Percentiles rank a stretch among this genome's conserved stretches.
These are phyloP conservation scores for Trichoderma reesei DNA, from an alignment of 495 filamentous ascomycete genomes.

Conservation along the genomic window DNA sequence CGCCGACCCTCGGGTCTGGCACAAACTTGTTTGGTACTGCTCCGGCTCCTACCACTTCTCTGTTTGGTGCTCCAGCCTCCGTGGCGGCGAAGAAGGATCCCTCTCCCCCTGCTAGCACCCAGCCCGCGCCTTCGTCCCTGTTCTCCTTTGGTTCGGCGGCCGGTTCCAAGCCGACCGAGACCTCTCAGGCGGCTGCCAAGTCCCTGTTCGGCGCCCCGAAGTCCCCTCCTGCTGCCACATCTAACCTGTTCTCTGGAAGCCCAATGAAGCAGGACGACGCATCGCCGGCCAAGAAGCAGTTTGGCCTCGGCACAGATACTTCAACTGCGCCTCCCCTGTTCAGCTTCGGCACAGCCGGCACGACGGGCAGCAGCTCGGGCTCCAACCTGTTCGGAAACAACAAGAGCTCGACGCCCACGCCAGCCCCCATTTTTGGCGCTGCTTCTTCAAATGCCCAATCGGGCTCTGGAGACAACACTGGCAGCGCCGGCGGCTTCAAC, in stretches of 20 bases:
- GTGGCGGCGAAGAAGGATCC: constrained; percentile 11
- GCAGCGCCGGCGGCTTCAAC: constrained; percentile 26
- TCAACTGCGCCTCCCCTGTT: constrained; percentile 16
- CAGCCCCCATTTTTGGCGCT: constrained; percentile 14
- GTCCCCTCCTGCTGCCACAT: constrained; percentile 2
- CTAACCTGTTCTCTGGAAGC: constrained; percentile 10
- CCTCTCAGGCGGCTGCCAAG: constrained; percentile 14
- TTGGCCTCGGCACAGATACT: constrained; percentile 13
- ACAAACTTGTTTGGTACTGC: constrained; percentile 18
- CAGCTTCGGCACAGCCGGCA: constrained; percentile 25
- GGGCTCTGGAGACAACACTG: constrained; percentile 17
- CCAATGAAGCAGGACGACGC: constrained; percentile 12
- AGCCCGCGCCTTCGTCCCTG: constrained; percentile 14
- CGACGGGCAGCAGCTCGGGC: constrained; percentile 15
- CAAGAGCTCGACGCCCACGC: constrained; percentile 22
- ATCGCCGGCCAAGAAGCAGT: constrained; percentile 13
- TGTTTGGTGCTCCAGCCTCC: constrained; percentile 13
- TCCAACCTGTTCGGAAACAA: constrained; percentile 18
- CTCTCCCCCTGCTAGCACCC: background rate
- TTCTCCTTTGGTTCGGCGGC: constrained; percentile 19
- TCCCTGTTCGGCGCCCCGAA: constrained; percentile 17
- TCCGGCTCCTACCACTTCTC: constrained; percentile 10
- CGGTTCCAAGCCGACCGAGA: background rate
- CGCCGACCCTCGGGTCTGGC: constrained; percentile 15
- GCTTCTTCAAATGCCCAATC: constrained; percentile 16